Percentiles rank a stretch among this genome's conserved stretches.
These are phyloP conservation scores for Aspergillus heteromorphus DNA, from an alignment of 495 filamentous ascomycete species.

Conservation along the genomic window DNA sequence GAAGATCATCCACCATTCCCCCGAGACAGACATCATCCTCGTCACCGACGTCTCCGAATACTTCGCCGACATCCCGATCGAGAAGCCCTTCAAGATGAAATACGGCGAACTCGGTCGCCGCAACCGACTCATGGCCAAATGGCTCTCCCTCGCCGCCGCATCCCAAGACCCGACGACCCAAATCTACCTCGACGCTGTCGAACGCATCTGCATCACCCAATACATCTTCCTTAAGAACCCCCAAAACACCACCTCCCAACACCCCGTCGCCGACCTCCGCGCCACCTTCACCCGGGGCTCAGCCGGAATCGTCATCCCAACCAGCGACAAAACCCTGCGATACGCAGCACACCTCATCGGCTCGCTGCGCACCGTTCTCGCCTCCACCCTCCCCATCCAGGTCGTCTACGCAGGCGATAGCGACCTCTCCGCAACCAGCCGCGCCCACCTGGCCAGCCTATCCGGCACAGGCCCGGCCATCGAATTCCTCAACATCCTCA, in stretches of 20 bases:
- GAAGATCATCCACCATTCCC: background rate
- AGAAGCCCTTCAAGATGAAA: constrained; percentile 3
- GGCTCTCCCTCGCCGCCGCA: background rate
- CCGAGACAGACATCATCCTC: background rate
- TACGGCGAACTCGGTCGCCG: constrained; percentile 11
- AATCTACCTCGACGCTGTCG: background rate
- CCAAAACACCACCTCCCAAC: background rate
- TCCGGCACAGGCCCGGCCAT: background rate
- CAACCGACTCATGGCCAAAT: constrained; percentile 2
- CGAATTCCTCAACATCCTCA: constrained; percentile 5
- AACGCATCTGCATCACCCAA: background rate
- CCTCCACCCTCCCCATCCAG: constrained; percentile 7
- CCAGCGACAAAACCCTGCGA: constrained; percentile 6
- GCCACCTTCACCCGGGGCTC: background rate
- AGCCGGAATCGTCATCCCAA: constrained; percentile 6
- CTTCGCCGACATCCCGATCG: constrained; percentile 8
- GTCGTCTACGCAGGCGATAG: constrained; percentile 7
- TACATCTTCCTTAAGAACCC: constrained; percentile 4
- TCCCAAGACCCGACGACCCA: background rate
- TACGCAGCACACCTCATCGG: constrained; percentile 6
- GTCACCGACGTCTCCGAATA: constrained; percentile 1
- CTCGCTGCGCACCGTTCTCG: background rate
- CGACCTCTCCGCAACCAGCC: background rate
- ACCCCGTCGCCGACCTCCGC: background rate
- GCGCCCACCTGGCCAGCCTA: background rate